Base-by-base conservation (phyloP, 2,329 filamentous ascomycete genomes). In the Ceratocystiopsis sp. region DNA sequence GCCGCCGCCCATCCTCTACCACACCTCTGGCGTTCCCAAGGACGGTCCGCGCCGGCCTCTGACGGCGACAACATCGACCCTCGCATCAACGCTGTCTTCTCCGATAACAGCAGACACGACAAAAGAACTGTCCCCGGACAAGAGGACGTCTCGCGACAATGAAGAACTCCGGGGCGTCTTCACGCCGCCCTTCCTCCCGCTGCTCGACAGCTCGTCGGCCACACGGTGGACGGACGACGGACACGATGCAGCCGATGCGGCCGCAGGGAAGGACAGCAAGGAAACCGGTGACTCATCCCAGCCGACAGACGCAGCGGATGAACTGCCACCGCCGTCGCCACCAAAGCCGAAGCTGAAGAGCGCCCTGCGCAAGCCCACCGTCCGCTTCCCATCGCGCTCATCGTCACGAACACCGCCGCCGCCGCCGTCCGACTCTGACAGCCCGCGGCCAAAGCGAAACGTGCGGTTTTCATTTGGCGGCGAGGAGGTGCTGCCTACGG, bases 161-260 rank as follows among this genome's bases (percentile, higher is more conserved):
- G 73, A 78, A 50, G 73, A 78, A 50, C 69, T 80, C 49, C 67
- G 68, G 49, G 75, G 75, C 47, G 59, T 80, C 46, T 79, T 80
- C 53, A 78, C 69, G 34, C 75, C 75, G 25, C 69, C 61, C 48
- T 80, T 72, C 52, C 65, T 80, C 44, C 74, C 75, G 38, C 61
- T 80, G 44, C 66, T 80, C 43, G 75, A 77, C 50, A 63, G 63
- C 48, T 51, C 40, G n/a, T 44, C 47, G 41, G 19, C 16, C 37
- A 1, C 35, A 15, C 35, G 36, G 37, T 9, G 25, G 25, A 7
- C 32, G 3, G 38, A 33, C 33, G 16, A 54, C 39, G 54, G 60
- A 9, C 25, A 40, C 34, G 17, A 35, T 17, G 16, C 19, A 12
- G 38, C 29, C 16, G 43, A 13, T 15, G 8, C 35, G 13, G 16